Base-by-base conservation (phyloP, 441 rosid species). In the Melastoma candidum region DNA sequence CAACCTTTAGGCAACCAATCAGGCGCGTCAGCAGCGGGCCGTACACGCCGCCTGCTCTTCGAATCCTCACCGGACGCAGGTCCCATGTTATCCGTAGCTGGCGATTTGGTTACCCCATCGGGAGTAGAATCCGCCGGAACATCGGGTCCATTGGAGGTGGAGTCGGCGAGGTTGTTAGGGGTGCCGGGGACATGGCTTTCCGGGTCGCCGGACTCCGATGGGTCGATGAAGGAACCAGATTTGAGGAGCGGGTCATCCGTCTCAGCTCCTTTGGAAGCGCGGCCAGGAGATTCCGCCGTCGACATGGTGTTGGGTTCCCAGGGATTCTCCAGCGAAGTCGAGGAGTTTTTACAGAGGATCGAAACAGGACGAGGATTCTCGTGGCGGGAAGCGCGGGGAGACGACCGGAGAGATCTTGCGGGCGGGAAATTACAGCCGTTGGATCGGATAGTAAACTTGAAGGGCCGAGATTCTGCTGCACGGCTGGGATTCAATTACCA, bases 1-100 rank as follows among this genome's bases (percentile, higher is more conserved):
- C 98, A 92, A 57, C 83, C 84, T 41, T 80, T 49, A 45, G 96
- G 94, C 59, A 85, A 63, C 90, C 90, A 83, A 50, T 56, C 71
- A 22, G 69, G 61, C 50, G 70, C 63, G 39, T 76, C 95, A 2
- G 65, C 54, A n/a, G 44, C 14, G 43, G 9, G 54, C 41, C 29
- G 58, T 32, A 57, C 43, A 67, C 77, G 49, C 13, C 64, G 66
- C 59, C 53, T 60, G 5, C 61, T 8, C 63, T 36, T 63, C 10
- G 58, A 44, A 44, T 51, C 45, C 9, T 60, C 64, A 24, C 58
- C 59, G 7, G 60, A 29, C 57, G 59, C 56, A n/a, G 70, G 11
- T 56, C 46, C 46, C 10, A 26, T 39, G 17, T 49, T 53, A 2
- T 12, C 12, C 52, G 11, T 60, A 51, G 9, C 54, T 61, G 48